Evolutionary conservation across 2,329 filamentous ascomycete genomes (phyloP), one percentile per base, ranked within the genome.

Genomic region (Alternaria gansuensis): DNA sequence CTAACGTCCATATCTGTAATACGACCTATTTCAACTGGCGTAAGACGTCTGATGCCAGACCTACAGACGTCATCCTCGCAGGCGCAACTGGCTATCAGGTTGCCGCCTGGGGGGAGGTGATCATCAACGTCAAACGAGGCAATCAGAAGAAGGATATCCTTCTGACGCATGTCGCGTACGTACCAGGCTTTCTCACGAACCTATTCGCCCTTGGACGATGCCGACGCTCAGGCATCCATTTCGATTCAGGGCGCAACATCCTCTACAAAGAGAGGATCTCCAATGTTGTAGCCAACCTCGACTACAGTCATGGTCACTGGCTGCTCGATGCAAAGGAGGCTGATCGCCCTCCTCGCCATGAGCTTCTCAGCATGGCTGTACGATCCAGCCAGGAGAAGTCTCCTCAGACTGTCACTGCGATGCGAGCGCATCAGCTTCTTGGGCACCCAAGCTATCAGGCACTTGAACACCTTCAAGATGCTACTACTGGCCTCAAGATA

Each of bases 191-290:
- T 36, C 14, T 49, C 10, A 34, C 41, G 1, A 59, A 53, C 17
- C 14, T 50, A 31, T 59, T 59, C 10, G 44, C n/a, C 7, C 41
- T 59, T 36, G n/a, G 50, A 31, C 23, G 41, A n/a, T 54, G 8
- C 29, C 5, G 13, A 31, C 9, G 14, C 14, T 45, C 21, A 34
- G 29, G 17, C 7, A 54, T 59, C 26, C 43, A 59, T 34, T 59
- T 59, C 21, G 26, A 59, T 33, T 59, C 41, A 50, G 9, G 28
- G 4, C 28, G 28, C 28, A 37, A 57, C 39, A 36, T 26, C 10
- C 54, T 57, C 3, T 57, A 43, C 29, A 48, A 48, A 14, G 45
- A 48, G 11, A 23, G 7, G 5, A 14, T 17, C 13, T 48, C 48
- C 6, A 23, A 28, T 7, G 5, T 57, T 14, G 11, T 28, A 5